These are phyloP conservation scores for Gymnopus androsaceus DNA, from an alignment of 1,284 basidiomycete species.

Conservation along the genomic window DNA sequence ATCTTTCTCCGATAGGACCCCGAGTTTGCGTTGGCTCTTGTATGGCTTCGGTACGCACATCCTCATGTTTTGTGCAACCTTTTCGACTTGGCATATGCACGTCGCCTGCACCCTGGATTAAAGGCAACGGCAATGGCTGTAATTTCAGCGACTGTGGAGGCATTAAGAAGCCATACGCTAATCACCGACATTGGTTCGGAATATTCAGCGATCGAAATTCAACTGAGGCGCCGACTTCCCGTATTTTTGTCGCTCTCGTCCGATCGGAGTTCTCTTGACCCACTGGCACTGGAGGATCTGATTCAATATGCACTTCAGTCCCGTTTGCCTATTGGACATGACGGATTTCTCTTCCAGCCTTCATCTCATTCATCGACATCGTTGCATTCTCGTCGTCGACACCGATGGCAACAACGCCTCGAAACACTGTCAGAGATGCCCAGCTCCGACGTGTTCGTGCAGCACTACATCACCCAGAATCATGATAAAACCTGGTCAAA, in stretches of 20 bases:
- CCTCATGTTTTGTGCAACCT: constrained; percentile 37
- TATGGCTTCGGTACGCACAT: constrained; percentile 13
- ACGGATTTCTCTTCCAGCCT: neutral
- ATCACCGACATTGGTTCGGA: neutral
- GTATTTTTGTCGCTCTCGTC: constrained; percentile 24
- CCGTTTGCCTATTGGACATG: constrained; percentile 37
- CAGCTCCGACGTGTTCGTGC: constrained; percentile 32
- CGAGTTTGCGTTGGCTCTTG: neutral
- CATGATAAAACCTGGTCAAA: constrained; percentile 38
- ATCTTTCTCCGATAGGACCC: neutral
- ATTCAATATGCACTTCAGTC: constrained; percentile 44
- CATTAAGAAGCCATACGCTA: neutral
- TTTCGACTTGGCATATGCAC: constrained; percentile 36
- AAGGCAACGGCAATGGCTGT: neutral
- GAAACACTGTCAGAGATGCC: constrained; percentile 26
- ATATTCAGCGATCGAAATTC: neutral
- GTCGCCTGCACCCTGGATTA: neutral
- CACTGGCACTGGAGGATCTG: constrained; percentile 45
- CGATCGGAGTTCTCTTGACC: constrained; percentile 22
- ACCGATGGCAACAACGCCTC: constrained; percentile 27
- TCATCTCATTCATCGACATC: neutral
- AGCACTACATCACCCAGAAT: constrained; percentile 18
- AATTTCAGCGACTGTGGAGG: neutral
- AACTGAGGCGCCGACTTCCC: constrained; percentile 13
- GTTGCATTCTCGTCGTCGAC: constrained; percentile 19